Conservation (phyloP, 768 basidiomycete species). For the Tubosaeta sp. region DNA sequence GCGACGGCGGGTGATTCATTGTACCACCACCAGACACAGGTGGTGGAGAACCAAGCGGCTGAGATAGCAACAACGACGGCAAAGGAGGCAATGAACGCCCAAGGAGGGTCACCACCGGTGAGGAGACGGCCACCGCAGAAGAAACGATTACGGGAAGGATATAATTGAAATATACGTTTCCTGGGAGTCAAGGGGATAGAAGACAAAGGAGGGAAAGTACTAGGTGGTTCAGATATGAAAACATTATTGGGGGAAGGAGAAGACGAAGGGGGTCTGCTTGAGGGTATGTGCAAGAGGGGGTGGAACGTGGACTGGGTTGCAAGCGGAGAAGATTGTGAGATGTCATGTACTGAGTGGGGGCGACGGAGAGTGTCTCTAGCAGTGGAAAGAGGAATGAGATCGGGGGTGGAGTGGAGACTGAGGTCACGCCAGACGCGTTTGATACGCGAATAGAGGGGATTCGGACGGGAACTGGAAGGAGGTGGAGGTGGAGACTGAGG, state of each 20-base stretch:
- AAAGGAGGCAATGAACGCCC: constrained; percentile 72
- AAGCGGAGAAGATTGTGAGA: constrained; percentile 1
- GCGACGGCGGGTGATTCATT: constrained; percentile 70
- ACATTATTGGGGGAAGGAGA: constrained; percentile 26
- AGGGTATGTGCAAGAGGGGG: constrained; percentile 25
- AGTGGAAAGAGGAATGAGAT: constrained; percentile 18
- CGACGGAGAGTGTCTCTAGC: constrained; percentile 1
- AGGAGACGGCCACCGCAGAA: constrained; percentile 68
- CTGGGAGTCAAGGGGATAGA: constrained; percentile 30
- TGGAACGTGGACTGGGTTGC: constrained; percentile 14
- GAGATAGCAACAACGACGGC: constrained; percentile 60
- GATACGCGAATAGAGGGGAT: constrained; percentile 36
- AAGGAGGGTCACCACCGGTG: constrained; percentile 82
- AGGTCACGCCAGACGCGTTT: constrained; percentile 54
- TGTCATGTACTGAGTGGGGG: constrained; percentile 12
- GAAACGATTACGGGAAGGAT: constrained; percentile 75
- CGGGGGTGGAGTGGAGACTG: constrained; percentile 47
- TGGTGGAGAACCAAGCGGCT: constrained; percentile 84
- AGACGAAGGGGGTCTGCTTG: constrained; percentile 19
- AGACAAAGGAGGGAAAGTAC: constrained; percentile 31
- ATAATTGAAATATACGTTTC: constrained; percentile 55
- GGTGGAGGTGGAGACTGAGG: background rate
- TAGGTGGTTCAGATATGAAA: constrained; percentile 30
- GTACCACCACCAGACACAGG: constrained; percentile 86
- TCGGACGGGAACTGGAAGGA: background rate